These are phyloP conservation scores for Sicyos baderoa DNA, from an alignment of 306 rosid species.

Conservation along the genomic window DNA sequence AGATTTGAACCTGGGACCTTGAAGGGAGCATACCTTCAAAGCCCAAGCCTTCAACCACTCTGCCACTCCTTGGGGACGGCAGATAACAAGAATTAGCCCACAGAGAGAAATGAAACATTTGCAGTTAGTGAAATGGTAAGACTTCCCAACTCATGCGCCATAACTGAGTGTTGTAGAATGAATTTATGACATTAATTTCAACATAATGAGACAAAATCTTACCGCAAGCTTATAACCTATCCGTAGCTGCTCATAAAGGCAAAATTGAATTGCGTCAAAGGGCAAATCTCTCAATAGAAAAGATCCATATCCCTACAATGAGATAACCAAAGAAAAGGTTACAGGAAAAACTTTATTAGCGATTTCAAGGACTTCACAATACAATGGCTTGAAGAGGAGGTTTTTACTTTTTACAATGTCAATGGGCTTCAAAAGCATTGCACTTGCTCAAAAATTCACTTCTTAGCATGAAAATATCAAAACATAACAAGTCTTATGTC, in stretches of 20 bases:
- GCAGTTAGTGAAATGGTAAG: not conserved
- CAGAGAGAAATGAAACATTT: not conserved
- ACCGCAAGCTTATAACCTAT: constrained; percentile 75
- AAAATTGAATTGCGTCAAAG: constrained; percentile 91
- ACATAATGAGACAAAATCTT: constrained; percentile 28
- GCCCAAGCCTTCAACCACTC: no score
- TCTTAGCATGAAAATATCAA: not conserved
- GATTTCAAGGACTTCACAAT: not conserved
- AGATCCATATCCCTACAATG: constrained; percentile 77
- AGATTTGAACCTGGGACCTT: no score
- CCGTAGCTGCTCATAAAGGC: constrained; percentile 90
- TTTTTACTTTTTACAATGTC: not conserved
- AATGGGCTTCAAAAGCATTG: not conserved
- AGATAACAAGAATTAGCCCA: no score
- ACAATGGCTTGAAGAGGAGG: not conserved
- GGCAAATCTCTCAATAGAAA: constrained; percentile 84
- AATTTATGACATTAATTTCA: not conserved
- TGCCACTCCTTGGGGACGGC: no score
- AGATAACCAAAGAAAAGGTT: constrained; percentile 16
- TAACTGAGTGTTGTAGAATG: constrained; percentile 2
- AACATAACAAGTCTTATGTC: not conserved
- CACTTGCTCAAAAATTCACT: not conserved
- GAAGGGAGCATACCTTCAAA: no score
- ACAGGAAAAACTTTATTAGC: not conserved
- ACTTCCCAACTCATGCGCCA: not conserved